Evolutionary conservation across 768 basidiomycete species (phyloP).

Genomic region (Panellus pusillus): DNA sequence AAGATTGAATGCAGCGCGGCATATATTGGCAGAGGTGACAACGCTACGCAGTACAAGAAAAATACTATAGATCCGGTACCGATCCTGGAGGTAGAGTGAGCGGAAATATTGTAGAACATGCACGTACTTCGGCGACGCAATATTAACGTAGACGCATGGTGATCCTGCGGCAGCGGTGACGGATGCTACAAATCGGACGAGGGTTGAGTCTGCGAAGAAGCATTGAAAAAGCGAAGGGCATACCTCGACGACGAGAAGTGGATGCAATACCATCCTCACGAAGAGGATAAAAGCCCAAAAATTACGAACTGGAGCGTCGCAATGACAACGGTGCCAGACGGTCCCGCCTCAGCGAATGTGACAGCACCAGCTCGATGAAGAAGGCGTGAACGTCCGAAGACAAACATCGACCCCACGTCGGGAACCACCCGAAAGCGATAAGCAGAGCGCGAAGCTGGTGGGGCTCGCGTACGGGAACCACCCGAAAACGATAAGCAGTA

Average conservation of each 20-base stretch:
- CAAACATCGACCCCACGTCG: background rate
- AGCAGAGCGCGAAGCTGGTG: conserved; percentile 7
- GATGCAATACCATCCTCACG: background rate
- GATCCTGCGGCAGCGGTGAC: too few relatives aligned
- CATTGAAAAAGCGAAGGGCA: too few relatives aligned
- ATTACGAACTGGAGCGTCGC: conserved; percentile 1
- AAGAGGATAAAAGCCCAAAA: conserved; percentile 11
- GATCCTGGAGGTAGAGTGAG: too few relatives aligned
- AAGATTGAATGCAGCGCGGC: too few relatives aligned
- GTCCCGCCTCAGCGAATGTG: background rate
- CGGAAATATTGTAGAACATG: too few relatives aligned
- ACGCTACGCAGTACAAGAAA: too few relatives aligned
- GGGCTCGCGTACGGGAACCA: conserved; percentile 12
- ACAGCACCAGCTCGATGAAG: background rate
- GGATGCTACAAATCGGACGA: too few relatives aligned
- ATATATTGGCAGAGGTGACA: too few relatives aligned
- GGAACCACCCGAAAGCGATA: conserved; percentile 13
- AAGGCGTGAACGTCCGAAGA: background rate
- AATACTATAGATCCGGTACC: too few relatives aligned
- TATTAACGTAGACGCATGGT: too few relatives aligned
- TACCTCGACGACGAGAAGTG: background rate
- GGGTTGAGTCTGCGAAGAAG: too few relatives aligned
- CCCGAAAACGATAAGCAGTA: background rate
- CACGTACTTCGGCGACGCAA: too few relatives aligned
- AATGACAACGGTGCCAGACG: background rate